Conservation (phyloP, 208 protist genomes). For the Acanthamoeba lenticulata region DNA sequence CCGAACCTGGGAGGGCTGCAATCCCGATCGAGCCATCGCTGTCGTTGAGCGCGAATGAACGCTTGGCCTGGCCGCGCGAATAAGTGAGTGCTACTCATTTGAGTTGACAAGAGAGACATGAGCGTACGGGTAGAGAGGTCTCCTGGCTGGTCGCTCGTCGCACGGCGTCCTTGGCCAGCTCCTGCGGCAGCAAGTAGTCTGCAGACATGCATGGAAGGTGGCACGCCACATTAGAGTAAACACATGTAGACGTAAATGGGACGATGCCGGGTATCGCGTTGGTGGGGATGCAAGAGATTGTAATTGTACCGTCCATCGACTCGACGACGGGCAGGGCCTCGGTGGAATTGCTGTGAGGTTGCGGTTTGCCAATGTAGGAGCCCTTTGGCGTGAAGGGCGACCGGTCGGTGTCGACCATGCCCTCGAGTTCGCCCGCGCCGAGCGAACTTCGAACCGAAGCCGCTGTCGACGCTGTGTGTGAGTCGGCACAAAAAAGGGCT, state of each 20-base stretch:
- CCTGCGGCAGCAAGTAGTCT: conserved; percentile 39
- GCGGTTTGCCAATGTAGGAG: background rate
- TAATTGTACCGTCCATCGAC: conserved; percentile 22
- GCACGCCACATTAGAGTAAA: too few species aligned
- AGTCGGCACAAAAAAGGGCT: background rate
- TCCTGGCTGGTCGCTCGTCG: background rate
- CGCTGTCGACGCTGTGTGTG: background rate
- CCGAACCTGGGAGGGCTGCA: background rate
- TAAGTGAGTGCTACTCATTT: too few species aligned
- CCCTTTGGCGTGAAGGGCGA: background rate
- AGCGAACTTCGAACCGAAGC: background rate
- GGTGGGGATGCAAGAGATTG: background rate
- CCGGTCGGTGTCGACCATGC: too few species aligned
- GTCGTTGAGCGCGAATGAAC: background rate
- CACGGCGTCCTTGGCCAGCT: background rate
- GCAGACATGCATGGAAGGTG: background rate
- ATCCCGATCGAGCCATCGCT: background rate
- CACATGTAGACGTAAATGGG: background rate
- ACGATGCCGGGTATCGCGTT: background rate
- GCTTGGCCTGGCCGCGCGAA: background rate
- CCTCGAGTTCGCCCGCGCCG: background rate
- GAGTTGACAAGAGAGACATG: too few species aligned
- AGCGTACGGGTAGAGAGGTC: background rate
- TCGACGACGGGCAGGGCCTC: conserved; percentile 29
- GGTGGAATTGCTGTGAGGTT: background rate